Base-by-base conservation (phyloP, 805 yeast genomes). In the Pichia deserticola region DNA sequence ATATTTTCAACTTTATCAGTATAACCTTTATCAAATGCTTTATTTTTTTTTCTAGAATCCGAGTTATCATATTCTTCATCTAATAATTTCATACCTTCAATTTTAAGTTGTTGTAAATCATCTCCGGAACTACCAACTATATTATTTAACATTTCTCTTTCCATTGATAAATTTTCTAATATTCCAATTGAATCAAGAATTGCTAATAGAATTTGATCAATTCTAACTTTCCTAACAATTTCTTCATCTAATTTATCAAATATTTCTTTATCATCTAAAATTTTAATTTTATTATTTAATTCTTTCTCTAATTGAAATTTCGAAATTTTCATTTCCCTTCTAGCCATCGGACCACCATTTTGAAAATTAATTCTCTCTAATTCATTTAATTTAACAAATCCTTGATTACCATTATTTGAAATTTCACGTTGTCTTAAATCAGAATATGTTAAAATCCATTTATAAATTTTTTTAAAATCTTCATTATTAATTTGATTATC, bases 281-380 rank as follows among this genome's bases (percentile, higher is more conserved):
- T 49, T 10, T 63, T 57, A 5, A 89, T 57, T 53, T 75, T 73
- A 2, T 54, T 60, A 7, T 66, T 70, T 46, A 86, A 66, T 38
- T 73, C 74, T 61, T 78, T 83, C 53, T 82, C 89, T 13, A 70
- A 61, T 59, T 78, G 83, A 64, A 72, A 85, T 56, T 78, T 77
- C 15, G 77, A 83, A 50, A 89, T 88, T 62, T 89, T 90, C 44
- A 79, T 83, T 27, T 82, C 81, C 57, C 97, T 74, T 57, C 75
- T 70, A 10, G 63, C 58, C 0, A 74, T 70, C 0, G 85, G 72
- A 45, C 73, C 71, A 1, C 47, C 40, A 15, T 36, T 29, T 1
- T 44, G 33, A 30, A 40, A 44, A n/a, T 29, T 28, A 12, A 35
- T 30, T 5, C 27, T 32, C 8, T 54, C 55, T 5, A 54, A 42